Base-by-base conservation (phyloP, 163 green algal species). In the Chloromonas sp. region DNA sequence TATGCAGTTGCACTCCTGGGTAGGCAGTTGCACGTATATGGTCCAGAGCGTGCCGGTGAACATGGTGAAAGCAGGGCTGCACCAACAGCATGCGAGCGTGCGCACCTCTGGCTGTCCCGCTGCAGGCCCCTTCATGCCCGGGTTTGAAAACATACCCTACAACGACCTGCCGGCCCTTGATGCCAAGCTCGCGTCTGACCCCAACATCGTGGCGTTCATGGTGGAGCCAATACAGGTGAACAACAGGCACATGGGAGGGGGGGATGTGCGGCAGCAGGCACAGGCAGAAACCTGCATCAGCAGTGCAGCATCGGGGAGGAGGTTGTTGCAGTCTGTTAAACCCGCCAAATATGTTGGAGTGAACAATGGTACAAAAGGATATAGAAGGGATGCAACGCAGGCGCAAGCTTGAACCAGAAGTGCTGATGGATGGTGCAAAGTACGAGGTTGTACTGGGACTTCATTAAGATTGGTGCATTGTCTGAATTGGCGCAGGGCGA, bases 131-230 rank as follows among this genome's bases (percentile, higher is more conserved):
- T 98, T 93, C 89, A 85, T 97, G 93, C 95, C 95, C 13, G 95
- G 95, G 60, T 98, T 98, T 90, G 92, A 97, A 84, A 87, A 90
- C 81, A 97, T 98, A 82, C 96, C 96, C 11, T 98, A 98, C 92
- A 96, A 98, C 86, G 94, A 98, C 89, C 84, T 98, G 61, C 60
- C 2, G 0, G 95, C 96, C 1, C 89, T 98, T 78, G 82, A 97
- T 88, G 79, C 81, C 0, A 92, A 93, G 86, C 90, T 97, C 71
- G 80, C 84, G 85, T 2, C 15, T 0, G 94, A 98, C 86, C 93
- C 95, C 61, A 96, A 98, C 91, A 95, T 98, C 62, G 96, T 96
- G 58, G 96, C 94, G 0, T 98, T 98, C 91, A 98, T 98, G 96
- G 96, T 98, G 82, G 96, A 98, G 88, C 96, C 95, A 58, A 98